Percentiles rank a stretch among this genome's conserved stretches.
These are phyloP conservation scores for Limonium bicolor DNA, from an alignment of 148 eudicot species.

Conservation along the genomic window DNA sequence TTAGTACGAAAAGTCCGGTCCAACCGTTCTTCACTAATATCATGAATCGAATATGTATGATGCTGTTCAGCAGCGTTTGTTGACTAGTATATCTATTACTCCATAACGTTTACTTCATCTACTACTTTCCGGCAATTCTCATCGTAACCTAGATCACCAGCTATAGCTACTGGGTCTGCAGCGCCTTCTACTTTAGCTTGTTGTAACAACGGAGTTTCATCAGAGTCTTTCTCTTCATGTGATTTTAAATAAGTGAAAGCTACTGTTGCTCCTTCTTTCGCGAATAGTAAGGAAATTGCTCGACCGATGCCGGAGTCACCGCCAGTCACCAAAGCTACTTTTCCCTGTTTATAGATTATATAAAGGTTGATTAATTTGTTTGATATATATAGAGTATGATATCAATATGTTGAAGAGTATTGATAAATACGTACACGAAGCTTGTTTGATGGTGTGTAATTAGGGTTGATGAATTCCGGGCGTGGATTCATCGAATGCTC, in stretches of 20 bases:
- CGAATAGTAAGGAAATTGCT: slow-evolving; percentile 47
- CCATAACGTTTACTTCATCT: slow-evolving; percentile 42
- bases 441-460: slow-evolving; percentile 15
- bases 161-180: slow-evolving; percentile 38
- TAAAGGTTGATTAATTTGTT: background rate
- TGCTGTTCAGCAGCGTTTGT: slow-evolving; percentile 53
- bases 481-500: slow-evolving; percentile 9
- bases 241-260: slow-evolving; percentile 65
- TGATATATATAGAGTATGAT: background rate
- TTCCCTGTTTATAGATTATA: slow-evolving; percentile 22
- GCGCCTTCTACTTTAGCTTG: slow-evolving; percentile 29
- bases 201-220: slow-evolving; percentile 26
- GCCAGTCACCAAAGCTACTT: slow-evolving; percentile 67
- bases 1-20: slow-evolving; percentile 56
- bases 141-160: slow-evolving; percentile 44
- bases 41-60: slow-evolving; percentile 26
- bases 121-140: slow-evolving; percentile 42
- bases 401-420: background rate
- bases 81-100: slow-evolving; percentile 49
- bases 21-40: slow-evolving; percentile 40
- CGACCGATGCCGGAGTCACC: slow-evolving; percentile 83
- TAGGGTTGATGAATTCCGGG: slow-evolving; percentile 7
- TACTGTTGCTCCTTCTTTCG: slow-evolving; percentile 62
- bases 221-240: slow-evolving; percentile 36
- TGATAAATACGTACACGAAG: slow-evolving; percentile 6